Conservation (phyloP, 1,284 basidiomycete species). For the Ganoderma lingzhi region DNA sequence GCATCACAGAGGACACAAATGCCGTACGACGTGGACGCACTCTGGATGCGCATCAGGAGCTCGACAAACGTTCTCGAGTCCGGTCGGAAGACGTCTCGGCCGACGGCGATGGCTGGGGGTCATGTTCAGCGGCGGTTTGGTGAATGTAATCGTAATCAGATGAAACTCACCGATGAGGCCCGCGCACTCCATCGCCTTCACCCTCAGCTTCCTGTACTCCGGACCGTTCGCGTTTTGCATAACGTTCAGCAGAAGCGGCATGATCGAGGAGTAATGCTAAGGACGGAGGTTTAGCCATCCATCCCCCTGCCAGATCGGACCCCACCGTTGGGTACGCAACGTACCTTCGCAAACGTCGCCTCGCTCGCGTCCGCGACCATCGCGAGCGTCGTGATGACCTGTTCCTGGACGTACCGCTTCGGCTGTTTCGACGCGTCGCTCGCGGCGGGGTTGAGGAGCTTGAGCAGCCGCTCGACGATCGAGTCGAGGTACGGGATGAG, state of each 20-base stretch:
- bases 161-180: constrained; percentile 71
- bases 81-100: constrained; percentile 76
- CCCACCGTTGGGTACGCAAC: neutral
- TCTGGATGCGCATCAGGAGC: constrained; percentile 81
- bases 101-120: constrained; percentile 79
- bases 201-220: constrained; percentile 72
- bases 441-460: constrained; percentile 61
- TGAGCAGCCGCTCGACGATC: constrained; percentile 76
- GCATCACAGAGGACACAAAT: constrained; percentile 2
- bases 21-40: constrained; percentile 45
- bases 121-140: constrained; percentile 7
- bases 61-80: constrained; percentile 80
- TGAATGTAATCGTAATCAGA: neutral
- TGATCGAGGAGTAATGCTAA: constrained; percentile 78
- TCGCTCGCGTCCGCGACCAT: constrained; percentile 88
- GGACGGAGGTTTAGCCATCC: neutral
- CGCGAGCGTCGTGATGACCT: constrained; percentile 82
- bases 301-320: neutral
- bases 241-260: constrained; percentile 79
- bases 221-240: constrained; percentile 71
- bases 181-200: constrained; percentile 89
- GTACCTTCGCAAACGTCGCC: constrained; percentile 70
- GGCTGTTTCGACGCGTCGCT: constrained; percentile 45
- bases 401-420: constrained; percentile 81
- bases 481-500: constrained; percentile 80